Evolutionary conservation across 2,329 filamentous ascomycete genomes (phyloP).

Genomic region (Aureobasidium sp.): DNA sequence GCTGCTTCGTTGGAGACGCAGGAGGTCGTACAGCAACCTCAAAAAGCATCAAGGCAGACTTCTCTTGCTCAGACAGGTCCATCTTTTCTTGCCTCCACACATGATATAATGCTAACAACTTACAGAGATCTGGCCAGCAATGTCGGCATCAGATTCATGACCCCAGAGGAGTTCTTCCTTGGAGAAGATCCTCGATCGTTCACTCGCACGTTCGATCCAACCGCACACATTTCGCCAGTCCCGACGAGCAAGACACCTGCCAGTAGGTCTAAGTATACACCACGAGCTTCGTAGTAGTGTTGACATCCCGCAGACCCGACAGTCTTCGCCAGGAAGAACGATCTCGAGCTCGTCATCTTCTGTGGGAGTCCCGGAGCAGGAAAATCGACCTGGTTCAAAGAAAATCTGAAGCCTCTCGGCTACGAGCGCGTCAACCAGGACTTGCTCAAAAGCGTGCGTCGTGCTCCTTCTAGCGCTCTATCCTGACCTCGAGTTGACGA

Average conservation of each 20-base stretch:
- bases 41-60: conserved; percentile 42
- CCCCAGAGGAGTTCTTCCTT: conserved; percentile 89
- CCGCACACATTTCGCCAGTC: conserved; percentile 38
- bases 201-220: conserved; percentile 62
- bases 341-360: conserved; percentile 71
- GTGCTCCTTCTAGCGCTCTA: too few species aligned
- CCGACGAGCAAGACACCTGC: conserved; percentile 23
- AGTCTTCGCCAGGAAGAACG: conserved; percentile 50
- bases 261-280: conserved; percentile 22
- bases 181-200: conserved; percentile 58
- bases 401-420: conserved; percentile 63
- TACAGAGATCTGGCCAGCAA: conserved; percentile 78
- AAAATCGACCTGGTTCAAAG: conserved; percentile 87
- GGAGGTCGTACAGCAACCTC: conserved; percentile 41
- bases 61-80: conserved; percentile 53
- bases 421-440: conserved; percentile 91
- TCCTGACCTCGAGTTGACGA: conserved; percentile 19
- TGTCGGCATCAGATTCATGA: conserved; percentile 68
- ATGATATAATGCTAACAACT: too few species aligned
- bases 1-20: conserved; percentile 87
- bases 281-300: neutral
- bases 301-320: conserved; percentile 18
- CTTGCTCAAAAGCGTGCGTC: conserved; percentile 60
- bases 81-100: neutral
- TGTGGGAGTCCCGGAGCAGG: conserved; percentile 84